phyloP scores from a whole-genome alignment of 371 early-diverging fungal species.

The Haplosporangium sp. region DNA sequence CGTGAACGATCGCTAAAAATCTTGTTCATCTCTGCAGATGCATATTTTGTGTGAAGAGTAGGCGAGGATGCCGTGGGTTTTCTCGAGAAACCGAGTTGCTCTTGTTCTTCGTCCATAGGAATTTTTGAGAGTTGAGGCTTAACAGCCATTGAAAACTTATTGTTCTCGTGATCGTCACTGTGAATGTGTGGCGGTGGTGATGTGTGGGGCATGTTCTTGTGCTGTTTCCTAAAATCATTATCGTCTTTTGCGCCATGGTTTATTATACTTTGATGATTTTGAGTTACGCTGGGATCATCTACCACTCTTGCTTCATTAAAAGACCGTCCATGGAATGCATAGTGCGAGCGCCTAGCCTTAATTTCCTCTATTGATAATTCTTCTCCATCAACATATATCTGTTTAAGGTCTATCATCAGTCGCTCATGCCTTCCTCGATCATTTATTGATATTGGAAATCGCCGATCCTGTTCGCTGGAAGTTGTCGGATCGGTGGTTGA shows the following conservation, averaged over 20 bases:
- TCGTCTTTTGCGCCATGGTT: neutral
- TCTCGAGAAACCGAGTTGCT: neutral
- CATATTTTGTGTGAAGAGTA: slow-evolving; percentile 37
- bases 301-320: neutral
- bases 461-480: neutral
- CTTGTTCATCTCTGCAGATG: slow-evolving; percentile 44
- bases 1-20: slow-evolving; percentile 46
- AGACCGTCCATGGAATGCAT: neutral
- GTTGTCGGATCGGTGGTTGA: neutral
- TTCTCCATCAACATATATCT: slow-evolving; percentile 17
- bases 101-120: slow-evolving; percentile 18
- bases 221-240: neutral
- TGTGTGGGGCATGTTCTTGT: neutral
- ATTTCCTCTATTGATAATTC: slow-evolving; percentile 42
- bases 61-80: slow-evolving; percentile 23
- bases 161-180: neutral
- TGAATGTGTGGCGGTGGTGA: neutral
- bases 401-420: slow-evolving; percentile 27
- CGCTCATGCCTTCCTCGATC: slow-evolving; percentile 14
- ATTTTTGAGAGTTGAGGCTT: slow-evolving; percentile 15
- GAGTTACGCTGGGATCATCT: too few relatives aligned
- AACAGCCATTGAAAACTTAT: neutral
- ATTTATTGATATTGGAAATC: slow-evolving; percentile 11
- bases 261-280: neutral
- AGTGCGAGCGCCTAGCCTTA: slow-evolving; percentile 12